Evolutionary conservation across 2,329 filamentous ascomycete species (phyloP).

Genomic region (Fusarium sacchari): DNA sequence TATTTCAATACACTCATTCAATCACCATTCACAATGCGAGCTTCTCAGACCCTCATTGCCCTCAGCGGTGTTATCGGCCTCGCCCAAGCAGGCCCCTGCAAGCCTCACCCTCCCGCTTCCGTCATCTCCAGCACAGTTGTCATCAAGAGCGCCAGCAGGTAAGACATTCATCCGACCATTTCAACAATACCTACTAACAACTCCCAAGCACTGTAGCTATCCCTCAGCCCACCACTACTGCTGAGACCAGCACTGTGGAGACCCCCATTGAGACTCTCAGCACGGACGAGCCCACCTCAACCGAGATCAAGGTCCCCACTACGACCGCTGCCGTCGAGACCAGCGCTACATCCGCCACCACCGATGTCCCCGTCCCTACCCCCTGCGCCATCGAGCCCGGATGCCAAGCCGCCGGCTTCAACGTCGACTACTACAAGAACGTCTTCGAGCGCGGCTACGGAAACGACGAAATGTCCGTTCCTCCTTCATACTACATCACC

Average conservation of each 20-base stretch:
- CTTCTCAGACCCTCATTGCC: not conserved
- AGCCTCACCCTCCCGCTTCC: not conserved
- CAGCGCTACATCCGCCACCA: not conserved
- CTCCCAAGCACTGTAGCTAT: not conserved
- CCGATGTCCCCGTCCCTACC: not conserved
- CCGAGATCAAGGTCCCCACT: not conserved
- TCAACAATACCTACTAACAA: rapidly evolving
- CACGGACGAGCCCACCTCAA: not conserved
- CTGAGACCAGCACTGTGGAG: not conserved
- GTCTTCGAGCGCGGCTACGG: constrained; percentile 32
- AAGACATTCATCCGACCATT: rapidly evolving
- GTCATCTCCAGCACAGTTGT: not conserved
- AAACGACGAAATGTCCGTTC: constrained; percentile 24
- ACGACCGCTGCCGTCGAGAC: not conserved
- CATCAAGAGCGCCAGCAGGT: not conserved
- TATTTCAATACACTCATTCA: not conserved
- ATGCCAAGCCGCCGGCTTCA: constrained; percentile 12
- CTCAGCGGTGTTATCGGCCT: not conserved
- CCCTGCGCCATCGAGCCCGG: not conserved
- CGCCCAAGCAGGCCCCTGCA: not conserved
- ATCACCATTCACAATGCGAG: not conserved
- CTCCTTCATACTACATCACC: constrained; percentile 39
- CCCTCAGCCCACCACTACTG: not conserved
- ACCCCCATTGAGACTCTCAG: not conserved
- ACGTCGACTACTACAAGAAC: constrained; percentile 39